phyloP scores from a whole-genome alignment of 1,284 basidiomycete species.

The Naganishia albida region DNA sequence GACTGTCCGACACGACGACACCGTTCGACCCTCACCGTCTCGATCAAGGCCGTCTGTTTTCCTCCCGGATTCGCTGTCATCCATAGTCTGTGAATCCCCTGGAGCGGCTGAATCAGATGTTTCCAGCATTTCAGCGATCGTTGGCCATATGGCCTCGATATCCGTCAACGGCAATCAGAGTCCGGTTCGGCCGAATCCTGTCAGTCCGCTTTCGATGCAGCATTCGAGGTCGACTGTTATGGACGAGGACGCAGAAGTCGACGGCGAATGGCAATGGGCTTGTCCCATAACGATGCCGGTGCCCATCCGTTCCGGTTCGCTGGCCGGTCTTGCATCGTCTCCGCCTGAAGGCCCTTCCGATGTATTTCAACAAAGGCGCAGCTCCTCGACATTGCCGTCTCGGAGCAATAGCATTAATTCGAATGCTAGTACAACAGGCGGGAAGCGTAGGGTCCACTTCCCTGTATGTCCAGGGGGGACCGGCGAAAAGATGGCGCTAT shows the following conservation, averaged over 20 bases:
- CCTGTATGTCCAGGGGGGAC: conserved; percentile 65
- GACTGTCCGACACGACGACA: neutral
- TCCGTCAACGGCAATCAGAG: neutral
- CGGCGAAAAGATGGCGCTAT: conserved; percentile 68
- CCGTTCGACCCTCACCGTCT: neutral
- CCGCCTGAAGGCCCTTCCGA: neutral
- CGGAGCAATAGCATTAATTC: conserved; percentile 21
- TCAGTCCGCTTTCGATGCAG: no score
- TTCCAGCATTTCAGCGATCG: neutral
- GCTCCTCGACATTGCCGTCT: neutral
- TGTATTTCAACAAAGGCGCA: neutral
- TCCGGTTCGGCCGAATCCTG: no score
- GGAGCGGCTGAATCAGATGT: neutral
- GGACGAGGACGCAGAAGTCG: conserved; percentile 15
- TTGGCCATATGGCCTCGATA: neutral
- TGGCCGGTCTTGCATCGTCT: neutral
- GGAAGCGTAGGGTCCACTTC: conserved; percentile 48
- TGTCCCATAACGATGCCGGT: conserved; percentile 18
- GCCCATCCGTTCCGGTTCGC: conserved; percentile 1
- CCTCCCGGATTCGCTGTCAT: neutral
- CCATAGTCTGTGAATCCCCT: neutral
- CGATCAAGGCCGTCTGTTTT: neutral
- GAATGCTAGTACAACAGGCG: conserved; percentile 7
- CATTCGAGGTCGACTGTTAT: neutral
- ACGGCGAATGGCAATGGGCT: conserved; percentile 26